Base-by-base conservation (phyloP, 345 rosid genomes). In the Acer campestre region DNA sequence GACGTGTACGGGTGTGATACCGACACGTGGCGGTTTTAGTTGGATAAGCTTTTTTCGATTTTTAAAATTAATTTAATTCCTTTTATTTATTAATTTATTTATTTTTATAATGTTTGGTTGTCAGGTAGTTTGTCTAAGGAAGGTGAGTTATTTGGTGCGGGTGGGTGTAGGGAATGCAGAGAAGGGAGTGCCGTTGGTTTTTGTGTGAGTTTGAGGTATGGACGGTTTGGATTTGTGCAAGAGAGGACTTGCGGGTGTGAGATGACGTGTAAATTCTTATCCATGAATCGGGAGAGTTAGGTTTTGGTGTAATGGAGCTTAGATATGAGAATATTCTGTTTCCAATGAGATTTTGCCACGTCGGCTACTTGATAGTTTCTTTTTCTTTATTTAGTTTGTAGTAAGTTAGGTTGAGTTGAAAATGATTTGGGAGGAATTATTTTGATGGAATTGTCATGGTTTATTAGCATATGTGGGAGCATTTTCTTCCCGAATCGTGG, bases 251-350 rank as follows among this genome's bases (percentile, higher is more conserved):
- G 48, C 6, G 35, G 22, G 13, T 4, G 70, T 44, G 14, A 35
- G 27, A 66, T 79, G 80, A 82, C 83, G 82, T 83, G 83, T 77
- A n/a, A 77, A 61, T 27, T 46, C 76, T 53, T 79, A 76, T 82
- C 85, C 80, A 68, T 51, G 16, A 27, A 20, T 38, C 6, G 25
- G 10, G 0, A 10, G 70, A 17, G 78, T n/a, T 3, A 0, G 1
- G 46, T 65, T 81, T 44, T 11, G 3, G 76, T 55, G 78, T 16
- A 51, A 27, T 23, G 17, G 31, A 12, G 64, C 58, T 53, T 53
- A 53, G n/a, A 16, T 12, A 13, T 53, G 2, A 53, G 6, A 10
- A 53, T 53, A 16, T 16, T 16, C 6, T 53, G 1, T 4, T 3
- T 53, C 7, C 6, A 53, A 53, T 16, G 58, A 53, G 1, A 4